phyloP scores from a whole-genome alignment of 2,329 filamentous ascomycete species.

The Colletotrichum gigasporum region DNA sequence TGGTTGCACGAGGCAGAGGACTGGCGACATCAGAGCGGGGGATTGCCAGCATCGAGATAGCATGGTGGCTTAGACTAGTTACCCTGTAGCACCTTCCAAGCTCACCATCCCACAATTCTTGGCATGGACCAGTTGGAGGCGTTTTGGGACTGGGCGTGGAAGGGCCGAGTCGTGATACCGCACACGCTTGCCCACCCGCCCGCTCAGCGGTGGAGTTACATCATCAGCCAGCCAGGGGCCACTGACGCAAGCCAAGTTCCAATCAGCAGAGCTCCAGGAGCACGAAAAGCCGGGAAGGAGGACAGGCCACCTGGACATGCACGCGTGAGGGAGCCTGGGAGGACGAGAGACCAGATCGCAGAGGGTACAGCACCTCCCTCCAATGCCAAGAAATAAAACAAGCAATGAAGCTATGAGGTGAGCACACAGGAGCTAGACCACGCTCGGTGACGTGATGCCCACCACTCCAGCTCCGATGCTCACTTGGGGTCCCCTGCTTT shows the following conservation, averaged over 20 bases:
- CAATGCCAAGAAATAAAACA: conserved; percentile 22
- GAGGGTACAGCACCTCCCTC: not conserved
- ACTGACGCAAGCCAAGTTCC: conserved; percentile 32
- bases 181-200: not conserved
- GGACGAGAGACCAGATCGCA: not conserved
- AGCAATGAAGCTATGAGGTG: conserved; percentile 18
- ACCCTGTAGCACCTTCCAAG: not conserved
- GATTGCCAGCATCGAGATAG: conserved; percentile 6
- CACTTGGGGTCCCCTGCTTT: not conserved
- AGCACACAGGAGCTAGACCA: conserved; percentile 14
- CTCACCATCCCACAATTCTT: conserved; percentile 6
- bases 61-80: conserved; percentile 24
- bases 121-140: conserved; percentile 7
- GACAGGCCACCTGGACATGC: not conserved
- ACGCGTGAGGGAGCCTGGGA: not conserved
- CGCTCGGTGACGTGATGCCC: conserved; percentile 29
- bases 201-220: conserved; percentile 24
- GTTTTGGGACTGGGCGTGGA: not conserved
- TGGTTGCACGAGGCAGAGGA: conserved; percentile 6
- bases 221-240: conserved; percentile 26
- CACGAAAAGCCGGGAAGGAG: conserved; percentile 1
- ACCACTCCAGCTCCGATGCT: conserved; percentile 9
- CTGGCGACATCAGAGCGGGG: conserved; percentile 27
- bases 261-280: conserved; percentile 4
- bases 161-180: conserved; percentile 15